phyloP scores from a whole-genome alignment of 192 early-diverging fungal species.

The Coemansia sp. region DNA sequence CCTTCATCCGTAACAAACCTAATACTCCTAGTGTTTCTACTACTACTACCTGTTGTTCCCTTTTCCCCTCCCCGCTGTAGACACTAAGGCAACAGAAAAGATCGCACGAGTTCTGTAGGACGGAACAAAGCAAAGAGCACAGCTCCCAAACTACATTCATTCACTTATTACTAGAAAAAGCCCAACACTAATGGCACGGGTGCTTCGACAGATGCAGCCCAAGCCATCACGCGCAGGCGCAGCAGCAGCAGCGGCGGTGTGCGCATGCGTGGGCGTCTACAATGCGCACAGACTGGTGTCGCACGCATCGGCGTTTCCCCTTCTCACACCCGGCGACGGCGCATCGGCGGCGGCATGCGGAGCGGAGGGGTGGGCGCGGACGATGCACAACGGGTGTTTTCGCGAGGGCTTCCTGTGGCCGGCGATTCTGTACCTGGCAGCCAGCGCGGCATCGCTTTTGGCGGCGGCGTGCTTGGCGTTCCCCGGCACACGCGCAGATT shows the following conservation, averaged over 20 bases:
- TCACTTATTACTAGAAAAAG: no score
- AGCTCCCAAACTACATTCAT: no score
- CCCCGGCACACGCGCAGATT: not conserved
- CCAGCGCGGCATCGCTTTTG: not conserved
- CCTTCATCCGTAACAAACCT: no score
- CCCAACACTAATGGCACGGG: no score
- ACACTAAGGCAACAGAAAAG: no score
- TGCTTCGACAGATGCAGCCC: no score
- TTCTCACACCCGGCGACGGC: not conserved
- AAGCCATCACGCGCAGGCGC: conserved; percentile 1
- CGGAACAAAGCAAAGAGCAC: no score
- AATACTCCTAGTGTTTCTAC: no score
- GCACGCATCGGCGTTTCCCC: conserved; percentile 1
- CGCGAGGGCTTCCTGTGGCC: conserved; percentile 28
- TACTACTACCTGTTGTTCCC: no score
- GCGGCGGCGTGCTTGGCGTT: not conserved
- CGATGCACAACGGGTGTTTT: conserved; percentile 18
- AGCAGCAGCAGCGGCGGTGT: not conserved
- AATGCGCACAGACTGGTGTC: not conserved
- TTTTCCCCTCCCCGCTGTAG: no score
- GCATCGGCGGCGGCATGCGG: conserved; percentile 14
- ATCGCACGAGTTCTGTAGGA: no score
- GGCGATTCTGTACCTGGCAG: conserved; percentile 4
- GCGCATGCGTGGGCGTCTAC: conserved; percentile 2
- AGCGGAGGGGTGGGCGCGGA: conserved; percentile 9